Evolutionary conservation across 1,139 yeast species (phyloP).

Genomic region (Yamadazyma taylorii): DNA sequence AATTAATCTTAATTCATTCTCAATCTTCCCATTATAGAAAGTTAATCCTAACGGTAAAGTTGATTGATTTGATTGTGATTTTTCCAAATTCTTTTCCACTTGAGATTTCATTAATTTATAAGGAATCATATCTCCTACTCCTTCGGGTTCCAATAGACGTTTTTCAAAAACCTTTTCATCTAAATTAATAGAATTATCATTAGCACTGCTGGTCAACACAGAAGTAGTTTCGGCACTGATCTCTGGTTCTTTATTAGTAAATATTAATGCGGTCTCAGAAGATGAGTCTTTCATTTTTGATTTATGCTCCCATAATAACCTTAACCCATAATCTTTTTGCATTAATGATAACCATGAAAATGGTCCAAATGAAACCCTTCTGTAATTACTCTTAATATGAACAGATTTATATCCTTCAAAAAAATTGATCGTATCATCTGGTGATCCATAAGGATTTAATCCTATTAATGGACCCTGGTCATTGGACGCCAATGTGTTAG

Average conservation of each 20-base stretch:
- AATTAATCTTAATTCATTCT: conserved; percentile 30
- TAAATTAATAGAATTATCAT: conserved; percentile 12
- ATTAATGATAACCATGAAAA: conserved; percentile 49
- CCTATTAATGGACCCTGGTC: conserved; percentile 10
- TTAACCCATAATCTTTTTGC: conserved; percentile 48
- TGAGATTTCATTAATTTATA: conserved; percentile 21
- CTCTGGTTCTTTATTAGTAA: conserved; percentile 19
- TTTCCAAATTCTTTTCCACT: conserved; percentile 17
- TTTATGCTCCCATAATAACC: conserved; percentile 33
- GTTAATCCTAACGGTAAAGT: conserved; percentile 31
- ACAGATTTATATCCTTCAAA: conserved; percentile 44
- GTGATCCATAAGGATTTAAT: conserved; percentile 24
- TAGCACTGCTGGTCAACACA: conserved; percentile 19
- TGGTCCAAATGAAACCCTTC: conserved; percentile 49
- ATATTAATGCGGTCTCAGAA: conserved; percentile 21
- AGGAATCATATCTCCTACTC: conserved; percentile 38
- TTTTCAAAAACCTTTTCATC: conserved; percentile 31
- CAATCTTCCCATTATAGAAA: conserved; percentile 29
- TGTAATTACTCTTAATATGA: conserved; percentile 27
- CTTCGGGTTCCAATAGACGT: conserved; percentile 36
- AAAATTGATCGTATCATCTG: conserved; percentile 36
- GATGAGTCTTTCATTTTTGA: conserved; percentile 25
- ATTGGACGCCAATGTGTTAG: not conserved
- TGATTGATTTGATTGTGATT: conserved; percentile 16
- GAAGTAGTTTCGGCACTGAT: conserved; percentile 26